These are phyloP conservation scores for Trichophyton verrucosum DNA, from an alignment of 2,329 filamentous ascomycete species.

Conservation along the genomic window DNA sequence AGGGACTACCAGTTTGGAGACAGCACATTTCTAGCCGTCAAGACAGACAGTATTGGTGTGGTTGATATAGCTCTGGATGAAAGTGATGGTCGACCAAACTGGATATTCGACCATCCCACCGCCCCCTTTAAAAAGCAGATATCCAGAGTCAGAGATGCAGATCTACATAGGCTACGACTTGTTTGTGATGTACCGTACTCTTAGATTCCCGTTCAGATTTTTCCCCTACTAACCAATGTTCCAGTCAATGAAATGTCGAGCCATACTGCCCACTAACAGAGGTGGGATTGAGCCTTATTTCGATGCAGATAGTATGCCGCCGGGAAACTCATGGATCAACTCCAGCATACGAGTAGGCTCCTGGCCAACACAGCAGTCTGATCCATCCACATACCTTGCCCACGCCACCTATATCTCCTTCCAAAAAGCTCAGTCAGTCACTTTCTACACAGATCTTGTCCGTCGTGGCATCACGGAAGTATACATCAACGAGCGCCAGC, in stretches of 20 bases:
- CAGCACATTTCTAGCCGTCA: constrained; percentile 3
- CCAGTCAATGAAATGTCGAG: constrained; percentile 8
- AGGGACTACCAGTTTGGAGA: constrained; percentile 2
- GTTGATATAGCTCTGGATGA: constrained; percentile 5
- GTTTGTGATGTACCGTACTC: constrained; percentile 2
- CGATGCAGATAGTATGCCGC: neutral
- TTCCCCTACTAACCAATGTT: neutral
- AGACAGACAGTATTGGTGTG: constrained; percentile 5
- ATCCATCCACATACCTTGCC: neutral
- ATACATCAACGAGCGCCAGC: neutral
- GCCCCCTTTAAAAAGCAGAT: constrained; percentile 2
- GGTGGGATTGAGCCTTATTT: neutral
- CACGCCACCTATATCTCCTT: neutral
- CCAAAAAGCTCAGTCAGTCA: neutral
- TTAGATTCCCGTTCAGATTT: neutral
- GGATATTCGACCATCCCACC: constrained; percentile 2
- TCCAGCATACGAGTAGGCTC: neutral
- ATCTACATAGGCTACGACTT: constrained; percentile 1
- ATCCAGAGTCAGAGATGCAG: constrained; percentile 1
- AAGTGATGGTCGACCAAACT: neutral
- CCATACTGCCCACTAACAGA: neutral
- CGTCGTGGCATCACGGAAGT: neutral
- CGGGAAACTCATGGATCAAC: neutral
- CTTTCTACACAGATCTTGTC: neutral
- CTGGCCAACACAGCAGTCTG: neutral